phyloP scores from a whole-genome alignment of 1,284 basidiomycete genomes.

The Boletus smithii region DNA sequence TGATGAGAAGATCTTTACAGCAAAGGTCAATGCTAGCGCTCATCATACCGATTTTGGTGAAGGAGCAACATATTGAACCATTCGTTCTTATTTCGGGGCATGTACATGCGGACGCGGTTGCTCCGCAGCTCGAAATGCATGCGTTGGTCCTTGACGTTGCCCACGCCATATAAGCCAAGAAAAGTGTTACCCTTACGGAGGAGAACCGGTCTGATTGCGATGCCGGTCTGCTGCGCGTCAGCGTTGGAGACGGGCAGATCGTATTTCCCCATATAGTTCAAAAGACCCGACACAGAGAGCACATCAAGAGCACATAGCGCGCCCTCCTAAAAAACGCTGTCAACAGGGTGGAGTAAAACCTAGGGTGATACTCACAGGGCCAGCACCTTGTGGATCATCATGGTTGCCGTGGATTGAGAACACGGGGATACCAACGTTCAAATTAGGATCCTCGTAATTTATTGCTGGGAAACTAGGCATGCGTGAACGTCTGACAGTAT shows the following conservation, averaged over 20 bases:
- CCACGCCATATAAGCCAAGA: slow-evolving; percentile 91
- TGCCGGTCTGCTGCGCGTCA: slow-evolving; percentile 70
- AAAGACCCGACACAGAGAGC: slow-evolving; percentile 87
- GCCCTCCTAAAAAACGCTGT: slow-evolving; percentile 64
- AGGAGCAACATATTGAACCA: slow-evolving; percentile 96
- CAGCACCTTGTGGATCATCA: slow-evolving; percentile 97
- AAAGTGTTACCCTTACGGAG: slow-evolving; percentile 86
- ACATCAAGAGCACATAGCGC: slow-evolving; percentile 94
- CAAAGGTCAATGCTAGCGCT: slow-evolving; percentile 3
- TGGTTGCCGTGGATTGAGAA: slow-evolving; percentile 99
- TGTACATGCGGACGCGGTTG: slow-evolving; percentile 93
- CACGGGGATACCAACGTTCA: slow-evolving; percentile 92
- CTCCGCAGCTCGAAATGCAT: slow-evolving; percentile 95
- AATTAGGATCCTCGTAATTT: slow-evolving; percentile 96
- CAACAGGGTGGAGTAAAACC: background rate
- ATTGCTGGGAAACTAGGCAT: slow-evolving; percentile 85
- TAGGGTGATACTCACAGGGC: slow-evolving; percentile 56
- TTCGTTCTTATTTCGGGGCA: slow-evolving; percentile 83
- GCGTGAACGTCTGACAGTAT: slow-evolving; percentile 12
- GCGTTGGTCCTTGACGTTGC: slow-evolving; percentile 93
- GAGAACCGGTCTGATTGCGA: slow-evolving; percentile 87
- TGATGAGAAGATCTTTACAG: slow-evolving; percentile 11
- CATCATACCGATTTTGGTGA: slow-evolving; percentile 91
- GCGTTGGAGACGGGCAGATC: slow-evolving; percentile 63
- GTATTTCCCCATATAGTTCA: slow-evolving; percentile 97